Evolutionary conservation across 192 early-diverging fungal species (phyloP).

Genomic region (Coemansia sp.): DNA sequence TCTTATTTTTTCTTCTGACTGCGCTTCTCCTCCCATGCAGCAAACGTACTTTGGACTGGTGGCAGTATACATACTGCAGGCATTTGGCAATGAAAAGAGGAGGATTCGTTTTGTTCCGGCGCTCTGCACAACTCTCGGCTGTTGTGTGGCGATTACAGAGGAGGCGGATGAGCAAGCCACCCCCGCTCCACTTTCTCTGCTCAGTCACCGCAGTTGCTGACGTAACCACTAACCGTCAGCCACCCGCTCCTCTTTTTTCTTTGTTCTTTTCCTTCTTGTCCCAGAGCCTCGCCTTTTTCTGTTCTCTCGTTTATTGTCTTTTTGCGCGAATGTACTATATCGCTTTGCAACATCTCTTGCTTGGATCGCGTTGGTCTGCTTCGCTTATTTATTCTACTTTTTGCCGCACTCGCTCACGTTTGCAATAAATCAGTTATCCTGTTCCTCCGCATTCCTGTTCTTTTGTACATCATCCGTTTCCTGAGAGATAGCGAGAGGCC

Average conservation of each 20-base stretch:
- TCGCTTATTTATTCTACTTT: slow-evolving; percentile 3
- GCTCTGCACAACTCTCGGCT: neutral
- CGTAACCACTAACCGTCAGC: neutral
- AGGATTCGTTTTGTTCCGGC: neutral
- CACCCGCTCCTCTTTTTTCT: neutral
- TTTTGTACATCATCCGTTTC: neutral
- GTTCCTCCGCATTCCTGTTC: neutral
- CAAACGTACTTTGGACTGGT: too few relatives aligned
- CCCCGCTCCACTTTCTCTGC: neutral
- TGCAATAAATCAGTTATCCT: slow-evolving; percentile 1
- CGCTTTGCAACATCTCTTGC: slow-evolving; percentile 9
- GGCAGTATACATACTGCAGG: neutral
- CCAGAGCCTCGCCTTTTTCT: neutral
- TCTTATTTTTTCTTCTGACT: too few relatives aligned
- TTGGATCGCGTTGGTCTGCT: neutral
- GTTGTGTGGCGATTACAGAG: slow-evolving; percentile 10
- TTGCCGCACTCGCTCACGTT: slow-evolving; percentile 2
- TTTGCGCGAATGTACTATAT: slow-evolving; percentile 54
- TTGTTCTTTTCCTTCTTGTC: neutral
- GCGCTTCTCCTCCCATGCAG: neutral
- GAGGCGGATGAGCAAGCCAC: slow-evolving; percentile 13
- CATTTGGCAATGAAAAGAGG: neutral
- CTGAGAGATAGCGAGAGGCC: neutral
- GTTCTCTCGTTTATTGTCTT: neutral
- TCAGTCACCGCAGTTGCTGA: neutral